Evolutionary conservation across 257 asterid species (phyloP).

Genomic region (Salvia rosmarinus): DNA sequence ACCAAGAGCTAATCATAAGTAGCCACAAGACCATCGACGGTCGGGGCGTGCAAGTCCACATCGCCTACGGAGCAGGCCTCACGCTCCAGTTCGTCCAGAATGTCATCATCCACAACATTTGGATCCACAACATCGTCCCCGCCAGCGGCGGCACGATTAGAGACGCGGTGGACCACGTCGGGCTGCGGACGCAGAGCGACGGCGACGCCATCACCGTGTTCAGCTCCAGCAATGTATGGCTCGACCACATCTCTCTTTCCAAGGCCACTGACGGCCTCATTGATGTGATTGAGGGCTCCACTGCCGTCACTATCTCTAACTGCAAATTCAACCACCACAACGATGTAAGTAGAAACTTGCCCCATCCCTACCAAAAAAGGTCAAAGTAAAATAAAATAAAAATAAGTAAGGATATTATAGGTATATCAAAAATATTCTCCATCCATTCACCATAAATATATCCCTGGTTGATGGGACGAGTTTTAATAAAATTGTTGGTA

Average conservation of each 20-base stretch:
- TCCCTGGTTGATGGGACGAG: too few relatives aligned
- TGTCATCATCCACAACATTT: conserved; percentile 63
- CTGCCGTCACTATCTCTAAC: conserved; percentile 83
- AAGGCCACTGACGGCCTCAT: conserved; percentile 67
- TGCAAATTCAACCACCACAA: conserved; percentile 91
- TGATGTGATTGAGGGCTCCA: conserved; percentile 82
- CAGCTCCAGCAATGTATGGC: conserved; percentile 62
- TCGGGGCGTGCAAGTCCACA: conserved; percentile 63
- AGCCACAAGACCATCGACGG: conserved; percentile 82
- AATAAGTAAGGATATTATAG: too few relatives aligned
- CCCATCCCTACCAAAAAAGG: too few relatives aligned
- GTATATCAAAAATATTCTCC: too few relatives aligned
- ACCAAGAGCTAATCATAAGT: conserved; percentile 57
- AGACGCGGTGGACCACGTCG: conserved; percentile 57
- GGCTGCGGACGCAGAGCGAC: conserved; percentile 65
- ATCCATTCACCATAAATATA: too few relatives aligned
- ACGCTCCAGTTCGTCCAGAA: conserved; percentile 72
- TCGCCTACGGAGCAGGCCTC: conserved; percentile 79
- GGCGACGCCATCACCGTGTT: conserved; percentile 73
- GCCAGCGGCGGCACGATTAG: conserved; percentile 65
- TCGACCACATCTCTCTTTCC: conserved; percentile 68
- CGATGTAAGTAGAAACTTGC: conserved; percentile 47
- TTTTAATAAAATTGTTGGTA: too few relatives aligned
- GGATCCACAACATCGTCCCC: conserved; percentile 64
- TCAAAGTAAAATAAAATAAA: too few relatives aligned